These are phyloP conservation scores for Verticillium dahliae DNA, from an alignment of 2,329 filamentous ascomycete genomes.

Conservation along the genomic window DNA sequence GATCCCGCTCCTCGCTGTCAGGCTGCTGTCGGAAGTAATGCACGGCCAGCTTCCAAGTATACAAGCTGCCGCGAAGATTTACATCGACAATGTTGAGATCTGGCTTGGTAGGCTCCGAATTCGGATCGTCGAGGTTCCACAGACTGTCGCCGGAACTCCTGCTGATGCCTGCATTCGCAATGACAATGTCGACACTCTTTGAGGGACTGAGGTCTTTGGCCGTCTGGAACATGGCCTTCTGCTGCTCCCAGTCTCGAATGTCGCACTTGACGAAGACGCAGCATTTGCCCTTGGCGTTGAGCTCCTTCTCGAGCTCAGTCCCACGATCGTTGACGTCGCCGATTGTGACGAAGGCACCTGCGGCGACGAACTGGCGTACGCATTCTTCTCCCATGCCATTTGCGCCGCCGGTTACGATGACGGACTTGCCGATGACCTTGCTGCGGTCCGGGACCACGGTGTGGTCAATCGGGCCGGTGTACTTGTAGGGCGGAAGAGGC, in stretches of 20 bases:
- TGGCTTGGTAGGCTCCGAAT: slow-evolving; percentile 25
- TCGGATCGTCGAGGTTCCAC: slow-evolving; percentile 26
- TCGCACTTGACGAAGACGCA: slow-evolving; percentile 33
- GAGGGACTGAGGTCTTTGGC: slow-evolving; percentile 27
- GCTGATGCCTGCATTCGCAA: slow-evolving; percentile 39
- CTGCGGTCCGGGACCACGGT: slow-evolving; percentile 25
- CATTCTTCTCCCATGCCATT: slow-evolving; percentile 32
- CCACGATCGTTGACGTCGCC: slow-evolving; percentile 29
- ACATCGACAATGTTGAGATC: slow-evolving; percentile 33
- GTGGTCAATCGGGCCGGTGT: slow-evolving; percentile 27
- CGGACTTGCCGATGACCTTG: slow-evolving; percentile 33
- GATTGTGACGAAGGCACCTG: slow-evolving; percentile 33
- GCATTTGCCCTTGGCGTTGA: slow-evolving; percentile 15
- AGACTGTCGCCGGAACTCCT: slow-evolving; percentile 27
- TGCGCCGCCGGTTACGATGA: slow-evolving; percentile 41
- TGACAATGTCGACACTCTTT: slow-evolving; percentile 35
- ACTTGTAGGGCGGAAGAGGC: slow-evolving; percentile 18
- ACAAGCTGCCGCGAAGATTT: slow-evolving; percentile 32
- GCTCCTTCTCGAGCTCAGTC: slow-evolving; percentile 21
- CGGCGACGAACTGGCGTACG: slow-evolving; percentile 24
- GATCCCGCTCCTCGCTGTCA: slow-evolving; percentile 28
- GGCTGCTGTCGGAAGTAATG: slow-evolving; percentile 38
- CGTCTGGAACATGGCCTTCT: slow-evolving; percentile 31
- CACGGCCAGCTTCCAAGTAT: slow-evolving; percentile 38
- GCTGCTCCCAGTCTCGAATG: slow-evolving; percentile 34